Conservation (phyloP, 306 rosid species). For the Rosa persica region DNA sequence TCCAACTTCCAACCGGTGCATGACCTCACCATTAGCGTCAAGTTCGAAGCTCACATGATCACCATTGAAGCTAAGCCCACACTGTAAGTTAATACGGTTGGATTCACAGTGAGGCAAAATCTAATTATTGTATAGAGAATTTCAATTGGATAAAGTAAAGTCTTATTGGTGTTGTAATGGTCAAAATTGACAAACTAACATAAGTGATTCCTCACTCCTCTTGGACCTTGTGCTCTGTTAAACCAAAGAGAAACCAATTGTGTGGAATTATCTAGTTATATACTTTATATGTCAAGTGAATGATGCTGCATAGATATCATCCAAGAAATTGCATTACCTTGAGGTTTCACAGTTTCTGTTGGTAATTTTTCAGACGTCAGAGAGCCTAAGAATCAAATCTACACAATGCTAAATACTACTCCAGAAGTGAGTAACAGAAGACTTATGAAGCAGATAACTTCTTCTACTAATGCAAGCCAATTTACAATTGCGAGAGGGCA, state of each 20-base stretch:
- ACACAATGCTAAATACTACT: background rate
- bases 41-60: no score
- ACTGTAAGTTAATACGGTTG: no score
- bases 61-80: no score
- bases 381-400: background rate
- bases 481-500: background rate
- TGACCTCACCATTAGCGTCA: no score
- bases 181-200: no score
- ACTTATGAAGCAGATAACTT: background rate
- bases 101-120: no score
- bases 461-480: background rate
- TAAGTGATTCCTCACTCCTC: slow-evolving; percentile 31
- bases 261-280: background rate
- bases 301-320: background rate
- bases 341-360: background rate
- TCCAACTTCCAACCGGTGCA: no score
- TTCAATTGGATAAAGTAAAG: no score
- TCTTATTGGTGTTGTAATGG: no score
- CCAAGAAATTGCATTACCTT: background rate
- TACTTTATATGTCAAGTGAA: background rate
- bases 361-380: background rate
- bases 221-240: slow-evolving; percentile 70
- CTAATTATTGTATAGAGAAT: no score
- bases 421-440: background rate
- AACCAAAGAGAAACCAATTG: slow-evolving; percentile 28